A percentile compares a stretch with the other conserved stretches of the same genome.
These are phyloP conservation scores for Phialocephala sp. DNA, from an alignment of 2,329 filamentous ascomycete species.

Conservation along the genomic window DNA sequence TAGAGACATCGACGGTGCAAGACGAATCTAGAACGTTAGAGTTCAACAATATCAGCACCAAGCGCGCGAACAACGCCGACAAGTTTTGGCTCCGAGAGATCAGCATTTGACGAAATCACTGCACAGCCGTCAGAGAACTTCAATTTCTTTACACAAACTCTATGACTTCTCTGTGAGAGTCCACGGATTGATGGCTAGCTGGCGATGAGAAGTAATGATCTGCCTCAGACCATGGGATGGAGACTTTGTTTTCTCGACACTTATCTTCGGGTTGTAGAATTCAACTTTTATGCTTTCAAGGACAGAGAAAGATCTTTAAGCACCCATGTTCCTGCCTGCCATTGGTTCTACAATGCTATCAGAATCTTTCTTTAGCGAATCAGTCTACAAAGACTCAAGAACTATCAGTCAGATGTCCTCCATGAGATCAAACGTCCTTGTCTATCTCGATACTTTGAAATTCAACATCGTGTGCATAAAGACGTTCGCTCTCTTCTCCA, in stretches of 20 bases:
- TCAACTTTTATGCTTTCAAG: neutral
- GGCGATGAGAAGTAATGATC: neutral
- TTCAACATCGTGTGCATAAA: neutral
- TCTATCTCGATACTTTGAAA: neutral
- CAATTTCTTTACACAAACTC: neutral
- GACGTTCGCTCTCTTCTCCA: neutral
- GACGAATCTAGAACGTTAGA: neutral
- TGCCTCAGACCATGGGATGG: neutral
- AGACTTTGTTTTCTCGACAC: neutral
- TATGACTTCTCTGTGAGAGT: neutral
- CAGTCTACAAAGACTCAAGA: neutral
- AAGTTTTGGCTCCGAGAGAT: neutral
- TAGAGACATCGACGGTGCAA: neutral
- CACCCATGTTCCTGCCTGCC: no score
- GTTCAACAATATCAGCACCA: neutral
- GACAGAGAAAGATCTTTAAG: no score
- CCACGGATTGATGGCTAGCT: no score
- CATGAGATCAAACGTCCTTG: neutral
- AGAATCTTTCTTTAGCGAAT: neutral
- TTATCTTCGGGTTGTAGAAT: neutral
- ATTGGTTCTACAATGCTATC: no score
- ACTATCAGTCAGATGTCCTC: neutral
- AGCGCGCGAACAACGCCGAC: neutral
- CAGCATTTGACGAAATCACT: neutral
- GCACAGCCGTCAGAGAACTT: neutral